These are phyloP conservation scores for Alternaria brassicae DNA, from an alignment of 2,329 filamentous ascomycete genomes.

Conservation along the genomic window DNA sequence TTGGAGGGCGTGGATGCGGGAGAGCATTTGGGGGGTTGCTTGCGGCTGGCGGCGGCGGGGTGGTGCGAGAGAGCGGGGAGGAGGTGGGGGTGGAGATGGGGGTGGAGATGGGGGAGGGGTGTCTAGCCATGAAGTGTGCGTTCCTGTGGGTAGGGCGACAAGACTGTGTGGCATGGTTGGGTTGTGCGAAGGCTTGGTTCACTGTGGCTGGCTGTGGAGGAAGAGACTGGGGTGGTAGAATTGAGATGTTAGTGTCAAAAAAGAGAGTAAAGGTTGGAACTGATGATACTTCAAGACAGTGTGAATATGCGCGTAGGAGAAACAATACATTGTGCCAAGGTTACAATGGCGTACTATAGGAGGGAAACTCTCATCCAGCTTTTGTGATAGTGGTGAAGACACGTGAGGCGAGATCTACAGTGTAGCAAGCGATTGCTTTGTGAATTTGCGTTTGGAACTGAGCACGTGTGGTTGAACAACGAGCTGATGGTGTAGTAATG, in stretches of 20 bases:
- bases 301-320: not conserved
- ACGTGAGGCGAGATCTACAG: not conserved
- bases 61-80: not conserved
- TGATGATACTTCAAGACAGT: not conserved
- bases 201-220: not conserved
- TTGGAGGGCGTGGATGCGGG: not conserved
- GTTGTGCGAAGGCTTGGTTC: not conserved
- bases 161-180: not conserved
- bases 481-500: not conserved
- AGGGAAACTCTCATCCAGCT: not conserved
- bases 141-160: not conserved
- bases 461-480: not conserved
- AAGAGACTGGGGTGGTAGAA: too few relatives aligned
- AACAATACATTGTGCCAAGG: not conserved
- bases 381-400: not conserved
- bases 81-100: too few relatives aligned
- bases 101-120: not conserved
- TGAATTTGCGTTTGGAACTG: not conserved
- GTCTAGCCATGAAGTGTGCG: slow-evolving; percentile 1
- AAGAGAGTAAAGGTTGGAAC: not conserved
- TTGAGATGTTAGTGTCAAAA: not conserved
- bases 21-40: not conserved
- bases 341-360: not conserved
- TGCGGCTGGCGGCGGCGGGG: not conserved
- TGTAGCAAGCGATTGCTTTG: not conserved